A percentile compares a stretch with the other conserved stretches of the same genome.
phyloP scores from a whole-genome alignment of 2,329 filamentous ascomycete species.

The Talaromyces funiculosus region DNA sequence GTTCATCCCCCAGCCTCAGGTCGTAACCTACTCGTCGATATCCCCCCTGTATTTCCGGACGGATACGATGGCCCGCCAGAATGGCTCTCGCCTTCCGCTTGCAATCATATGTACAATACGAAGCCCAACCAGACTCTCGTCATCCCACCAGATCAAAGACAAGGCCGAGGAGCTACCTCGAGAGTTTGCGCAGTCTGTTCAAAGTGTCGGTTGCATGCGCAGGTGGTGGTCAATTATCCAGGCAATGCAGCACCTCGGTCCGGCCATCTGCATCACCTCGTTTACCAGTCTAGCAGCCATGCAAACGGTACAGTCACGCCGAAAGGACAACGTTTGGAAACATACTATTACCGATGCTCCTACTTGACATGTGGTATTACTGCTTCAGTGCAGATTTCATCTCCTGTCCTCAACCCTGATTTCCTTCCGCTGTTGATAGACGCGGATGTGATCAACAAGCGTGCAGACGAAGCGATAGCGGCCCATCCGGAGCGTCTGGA shows the following conservation, averaged over 20 bases:
- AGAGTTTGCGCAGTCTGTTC: slow-evolving; percentile 57
- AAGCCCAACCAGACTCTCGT: slow-evolving; percentile 53
- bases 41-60: slow-evolving; percentile 48
- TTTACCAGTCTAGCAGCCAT: slow-evolving; percentile 35
- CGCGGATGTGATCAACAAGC: slow-evolving; percentile 44
- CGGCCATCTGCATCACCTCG: slow-evolving; percentile 59
- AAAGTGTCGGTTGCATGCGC: slow-evolving; percentile 58
- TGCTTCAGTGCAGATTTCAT: slow-evolving; percentile 49
- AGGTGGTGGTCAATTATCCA: slow-evolving; percentile 51
- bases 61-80: slow-evolving; percentile 30
- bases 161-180: slow-evolving; percentile 44
- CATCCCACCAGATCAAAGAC: slow-evolving; percentile 36
- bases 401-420: slow-evolving; percentile 47
- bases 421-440: slow-evolving; percentile 52
- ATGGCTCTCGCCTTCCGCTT: slow-evolving; percentile 42
- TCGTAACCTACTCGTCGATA: slow-evolving; percentile 54
- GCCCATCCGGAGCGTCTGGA: slow-evolving; percentile 51
- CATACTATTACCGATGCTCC: slow-evolving; percentile 55
- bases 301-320: slow-evolving; percentile 21
- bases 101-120: slow-evolving; percentile 54
- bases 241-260: slow-evolving; percentile 31
- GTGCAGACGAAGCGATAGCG: slow-evolving; percentile 50
- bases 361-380: slow-evolving; percentile 50
- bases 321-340: slow-evolving; percentile 37
- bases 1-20: slow-evolving; percentile 39